Base-by-base conservation (phyloP, 2,329 filamentous ascomycete genomes). In the Capronia americana region DNA sequence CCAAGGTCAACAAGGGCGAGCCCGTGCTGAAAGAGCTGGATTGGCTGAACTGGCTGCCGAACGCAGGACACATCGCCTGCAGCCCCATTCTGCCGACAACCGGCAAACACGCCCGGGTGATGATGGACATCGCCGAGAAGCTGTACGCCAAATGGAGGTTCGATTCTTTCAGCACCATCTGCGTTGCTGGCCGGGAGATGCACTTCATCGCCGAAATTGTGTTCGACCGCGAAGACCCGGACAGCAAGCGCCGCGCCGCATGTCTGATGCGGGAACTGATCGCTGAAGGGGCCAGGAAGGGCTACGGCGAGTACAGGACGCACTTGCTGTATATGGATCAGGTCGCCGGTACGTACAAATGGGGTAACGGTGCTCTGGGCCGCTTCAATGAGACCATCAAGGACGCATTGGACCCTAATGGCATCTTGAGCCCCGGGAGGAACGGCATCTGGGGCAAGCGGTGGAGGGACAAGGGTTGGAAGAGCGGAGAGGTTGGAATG, bases 161-260 rank as follows among this genome's bases (percentile, higher is more conserved):
- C 58, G 83, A 86, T 69, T 80, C 84, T 50, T 81, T 86, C 64
- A 79, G 80, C 2, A 83, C 82, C 1, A 82, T 86, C 57, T 79
- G 79, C 57, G 79, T 86, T 3, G 82, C 82, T 14, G 78, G 81
- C 65, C 77, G 84, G 10, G 83, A 86, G 73, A 85, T 86, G 79
- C 84, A 86, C 72, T 81, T 85, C 71, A 86, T 86, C 65, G 80
- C 84, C 3, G 83, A 83, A 65, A 82, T 86, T 48, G 79, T 85
- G n/a, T 86, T 84, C 71, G 79, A 87, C 66, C 76, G 80, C 6
- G 76, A 78, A 46, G 77, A 83, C 34, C 70, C 76, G 0, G 77
- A 80, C 1, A 70, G 74, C 57, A 79, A 81, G 69, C 70, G 76
- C 26, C 74, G 76, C 58, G 77, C 78, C 11, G 74, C 79, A 63